Evolutionary conservation across 768 basidiomycete genomes (phyloP).

Genomic region (Galerina sulciceps): DNA sequence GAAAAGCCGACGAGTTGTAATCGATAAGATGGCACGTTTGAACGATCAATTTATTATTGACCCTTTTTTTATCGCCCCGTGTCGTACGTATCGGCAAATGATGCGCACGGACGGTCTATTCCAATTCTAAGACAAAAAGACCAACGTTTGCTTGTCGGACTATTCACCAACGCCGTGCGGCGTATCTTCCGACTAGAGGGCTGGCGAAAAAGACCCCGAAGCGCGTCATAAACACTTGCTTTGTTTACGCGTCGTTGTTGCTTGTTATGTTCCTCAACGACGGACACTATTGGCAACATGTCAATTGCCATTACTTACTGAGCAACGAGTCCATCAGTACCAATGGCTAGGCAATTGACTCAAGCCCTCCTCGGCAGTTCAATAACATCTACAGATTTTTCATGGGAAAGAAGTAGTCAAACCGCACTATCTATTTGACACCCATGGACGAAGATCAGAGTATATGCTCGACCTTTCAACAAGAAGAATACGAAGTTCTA

Average conservation of each 20-base stretch:
- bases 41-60: constrained; percentile 6
- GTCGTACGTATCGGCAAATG: constrained; percentile 8
- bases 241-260: constrained; percentile 2
- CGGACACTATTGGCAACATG: neutral
- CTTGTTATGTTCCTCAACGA: neutral
- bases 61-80: constrained; percentile 17
- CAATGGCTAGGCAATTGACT: no score
- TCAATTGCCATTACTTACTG: neutral
- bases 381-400: no score
- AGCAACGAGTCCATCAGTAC: no score
- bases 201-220: neutral
- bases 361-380: no score
- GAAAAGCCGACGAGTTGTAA: constrained; percentile 17
- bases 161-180: neutral
- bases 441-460: neutral
- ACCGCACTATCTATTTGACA: neutral
- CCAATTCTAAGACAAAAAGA: neutral
- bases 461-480: neutral
- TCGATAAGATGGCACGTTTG: constrained; percentile 34
- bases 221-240: neutral
- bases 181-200: neutral
- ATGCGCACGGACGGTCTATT: constrained; percentile 9
- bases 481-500: neutral
- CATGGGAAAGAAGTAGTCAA: no score
- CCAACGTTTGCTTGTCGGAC: no score